Evolutionary conservation across 1,284 basidiomycete genomes (phyloP), one percentile per base, ranked within the genome.

Genomic region (Jaminaea rosea): DNA sequence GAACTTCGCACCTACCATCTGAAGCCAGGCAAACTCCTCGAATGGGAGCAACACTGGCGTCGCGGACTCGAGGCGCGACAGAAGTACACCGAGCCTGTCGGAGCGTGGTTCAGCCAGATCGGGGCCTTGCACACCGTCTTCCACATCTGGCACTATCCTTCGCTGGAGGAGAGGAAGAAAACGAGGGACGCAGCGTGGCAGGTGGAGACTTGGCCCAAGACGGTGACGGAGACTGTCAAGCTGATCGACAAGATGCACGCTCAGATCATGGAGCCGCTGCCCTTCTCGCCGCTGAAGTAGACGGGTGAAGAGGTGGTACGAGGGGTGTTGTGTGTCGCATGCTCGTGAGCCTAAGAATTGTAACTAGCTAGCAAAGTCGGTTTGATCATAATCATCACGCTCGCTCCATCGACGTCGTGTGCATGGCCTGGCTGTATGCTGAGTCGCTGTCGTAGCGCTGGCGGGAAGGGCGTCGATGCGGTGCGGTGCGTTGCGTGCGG

Each of bases 161-260:
- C 58, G n/a, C 49, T 71, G 50, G 70, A 68, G 32, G 59, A 67
- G 49, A 55, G 70, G n/a, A 71, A 71, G 52, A 52, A 53, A 44
- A 72, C 67, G 17, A 55, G 70, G 24, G 70, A 69, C 44, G 58
- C 58, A 27, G 70, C 70, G 0, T 72, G 70, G 70, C 63, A 71
- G 53, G 67, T 69, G 27, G 69, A 69, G 54, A 69, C 70, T 17
- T 72, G 70, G 70, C 68, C 63, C 54, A 60, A 59, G 24, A 72
- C 70, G 9, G 70, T 72, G 46, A 66, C 46, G 19, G 60, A 72
- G 62, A 72, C 69, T 3, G 67, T 70, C 53, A 68, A 65, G 47
- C 45, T 72, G 34, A 68, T 72, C 41, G 63, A 72, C 45, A 68
- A 60, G 57, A 72, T 72, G 69, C 65, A 72, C 36, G 66, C 67